Conservation (phyloP, 805 yeast genomes). For the Schwanniomyces vanrijiae region DNA sequence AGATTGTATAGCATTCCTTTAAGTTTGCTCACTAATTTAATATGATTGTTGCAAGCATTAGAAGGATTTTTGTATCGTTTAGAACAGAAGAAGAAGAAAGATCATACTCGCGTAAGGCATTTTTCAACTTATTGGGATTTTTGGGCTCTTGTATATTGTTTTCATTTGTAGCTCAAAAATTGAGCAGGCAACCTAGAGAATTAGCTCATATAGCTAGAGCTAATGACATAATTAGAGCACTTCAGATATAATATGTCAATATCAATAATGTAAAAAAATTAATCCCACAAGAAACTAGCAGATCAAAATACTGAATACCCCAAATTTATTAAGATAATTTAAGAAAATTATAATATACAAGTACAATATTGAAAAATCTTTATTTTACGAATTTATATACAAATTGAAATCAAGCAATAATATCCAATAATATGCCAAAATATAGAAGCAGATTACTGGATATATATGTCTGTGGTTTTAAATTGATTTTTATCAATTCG, state of each 20-base stretch:
- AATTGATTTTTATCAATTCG: not conserved
- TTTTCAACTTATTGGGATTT: constrained; percentile 76
- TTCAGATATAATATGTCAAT: constrained; percentile 9
- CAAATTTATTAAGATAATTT: not conserved
- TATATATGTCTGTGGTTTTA: not conserved
- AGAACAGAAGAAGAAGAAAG: constrained; percentile 86
- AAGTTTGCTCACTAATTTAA: not conserved
- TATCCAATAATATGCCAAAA: not conserved
- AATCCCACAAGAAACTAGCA: too few relatives aligned
- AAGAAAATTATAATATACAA: not conserved
- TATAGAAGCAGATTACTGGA: not conserved
- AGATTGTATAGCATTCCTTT: not conserved
- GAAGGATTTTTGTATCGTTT: constrained; percentile 78
- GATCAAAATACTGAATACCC: too few relatives aligned
- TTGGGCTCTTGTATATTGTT: constrained; percentile 78
- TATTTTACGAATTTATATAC: not conserved
- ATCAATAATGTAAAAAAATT: not conserved
- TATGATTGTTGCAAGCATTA: constrained; percentile 70
- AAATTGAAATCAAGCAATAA: not conserved
- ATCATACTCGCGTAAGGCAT: constrained; percentile 71
- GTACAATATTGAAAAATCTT: not conserved
- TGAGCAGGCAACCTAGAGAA: constrained; percentile 33
- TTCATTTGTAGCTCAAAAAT: constrained; percentile 72
- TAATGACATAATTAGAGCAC: constrained; percentile 23
- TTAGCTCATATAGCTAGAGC: constrained; percentile 30